Conservation (phyloP, 73 alveolate species). For the Paramecium tetraurelia region DNA sequence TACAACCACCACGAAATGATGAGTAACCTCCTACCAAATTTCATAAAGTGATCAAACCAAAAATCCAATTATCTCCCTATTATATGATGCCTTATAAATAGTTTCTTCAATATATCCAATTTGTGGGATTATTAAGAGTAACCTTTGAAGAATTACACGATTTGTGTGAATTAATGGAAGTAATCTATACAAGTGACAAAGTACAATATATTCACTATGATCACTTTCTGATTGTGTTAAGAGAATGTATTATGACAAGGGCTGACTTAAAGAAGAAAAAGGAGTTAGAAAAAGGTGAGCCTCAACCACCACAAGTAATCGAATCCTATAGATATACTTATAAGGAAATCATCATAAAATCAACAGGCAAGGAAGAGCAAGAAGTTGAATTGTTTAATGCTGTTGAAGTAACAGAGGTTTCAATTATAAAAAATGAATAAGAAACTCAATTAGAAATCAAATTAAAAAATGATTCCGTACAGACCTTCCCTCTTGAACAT, state of each 20-base stretch:
- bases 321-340: background rate
- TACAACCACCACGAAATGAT: constrained; percentile 19
- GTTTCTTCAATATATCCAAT: background rate
- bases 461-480: background rate
- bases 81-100: background rate
- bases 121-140: constrained; percentile 28
- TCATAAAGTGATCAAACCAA: constrained; percentile 10
- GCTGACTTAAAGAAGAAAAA: background rate
- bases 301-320: background rate
- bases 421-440: background rate
- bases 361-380: background rate
- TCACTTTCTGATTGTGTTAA: background rate
- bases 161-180: background rate
- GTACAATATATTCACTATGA: constrained; percentile 17
- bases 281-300: background rate
- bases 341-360: background rate
- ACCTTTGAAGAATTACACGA: constrained; percentile 5
- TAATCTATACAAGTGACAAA: background rate
- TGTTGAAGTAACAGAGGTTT: background rate
- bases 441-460: background rate
- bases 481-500: background rate
- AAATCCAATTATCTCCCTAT: background rate
- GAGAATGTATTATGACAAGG: constrained; percentile 25
- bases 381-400: background rate
- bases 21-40: background rate